phyloP scores from a whole-genome alignment of 768 basidiomycete species.

The Baorangia bicolor region DNA sequence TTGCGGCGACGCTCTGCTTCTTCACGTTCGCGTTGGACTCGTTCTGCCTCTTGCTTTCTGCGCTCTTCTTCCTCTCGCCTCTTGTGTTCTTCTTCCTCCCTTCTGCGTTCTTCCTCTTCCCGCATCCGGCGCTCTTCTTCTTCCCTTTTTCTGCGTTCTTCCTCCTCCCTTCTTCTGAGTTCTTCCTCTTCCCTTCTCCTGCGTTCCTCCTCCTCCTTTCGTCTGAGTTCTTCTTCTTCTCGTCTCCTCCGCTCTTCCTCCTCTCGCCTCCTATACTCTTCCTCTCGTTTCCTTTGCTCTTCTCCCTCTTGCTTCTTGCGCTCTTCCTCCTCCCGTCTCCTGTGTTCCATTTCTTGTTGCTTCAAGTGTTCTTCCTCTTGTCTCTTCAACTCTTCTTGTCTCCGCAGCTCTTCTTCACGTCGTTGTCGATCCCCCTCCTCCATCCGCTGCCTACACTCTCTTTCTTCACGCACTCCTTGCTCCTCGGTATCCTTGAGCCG shows the following conservation, averaged over 20 bases:
- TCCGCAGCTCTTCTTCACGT: conserved; percentile 3
- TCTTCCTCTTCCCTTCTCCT: conserved; percentile 40
- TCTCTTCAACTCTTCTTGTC: background rate
- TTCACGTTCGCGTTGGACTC: conserved; percentile 44
- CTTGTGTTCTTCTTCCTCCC: conserved; percentile 13
- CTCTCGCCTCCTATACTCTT: conserved; percentile 14
- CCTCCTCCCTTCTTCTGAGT: conserved; percentile 43
- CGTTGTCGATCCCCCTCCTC: conserved; percentile 3
- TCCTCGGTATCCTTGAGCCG: background rate
- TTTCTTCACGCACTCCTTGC: background rate
- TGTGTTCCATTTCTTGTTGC: conserved; percentile 18
- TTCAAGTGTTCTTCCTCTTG: conserved; percentile 20
- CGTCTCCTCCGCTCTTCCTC: conserved; percentile 44
- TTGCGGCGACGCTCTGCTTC: conserved; percentile 44
- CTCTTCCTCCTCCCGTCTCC: conserved; percentile 29
- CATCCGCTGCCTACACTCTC: background rate
- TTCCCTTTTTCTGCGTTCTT: conserved; percentile 21
- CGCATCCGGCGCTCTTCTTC: conserved; percentile 17
- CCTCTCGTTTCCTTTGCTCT: background rate
- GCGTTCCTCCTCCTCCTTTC: conserved; percentile 25
- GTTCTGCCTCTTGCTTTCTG: conserved; percentile 42
- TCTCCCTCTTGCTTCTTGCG: conserved; percentile 8
- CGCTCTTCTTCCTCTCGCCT: conserved; percentile 27
- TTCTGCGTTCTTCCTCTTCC: conserved; percentile 26
- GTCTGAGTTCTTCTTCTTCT: conserved; percentile 30